Percentiles rank a stretch among this genome's conserved stretches.
Conservation (phyloP, 78 protist genomes). For the Ministeria vibrans region DNA sequence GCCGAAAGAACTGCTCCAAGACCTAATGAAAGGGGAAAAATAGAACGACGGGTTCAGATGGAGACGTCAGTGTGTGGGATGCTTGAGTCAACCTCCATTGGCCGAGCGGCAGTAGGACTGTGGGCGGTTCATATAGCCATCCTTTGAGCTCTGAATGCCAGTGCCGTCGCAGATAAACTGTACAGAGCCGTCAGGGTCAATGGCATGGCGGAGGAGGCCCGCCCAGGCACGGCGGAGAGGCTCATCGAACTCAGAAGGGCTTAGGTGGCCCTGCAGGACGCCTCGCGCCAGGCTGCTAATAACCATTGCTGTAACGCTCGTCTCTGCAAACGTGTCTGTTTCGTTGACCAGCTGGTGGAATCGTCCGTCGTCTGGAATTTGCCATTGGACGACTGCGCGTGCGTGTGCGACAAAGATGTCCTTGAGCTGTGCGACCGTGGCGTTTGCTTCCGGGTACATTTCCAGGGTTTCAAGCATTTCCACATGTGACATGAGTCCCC, state of each 20-base stretch:
- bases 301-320: neutral
- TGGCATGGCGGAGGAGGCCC: too few species aligned
- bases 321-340: neutral
- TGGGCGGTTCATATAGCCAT: too few species aligned
- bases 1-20: too few species aligned
- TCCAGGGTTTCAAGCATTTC: neutral
- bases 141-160: too few species aligned
- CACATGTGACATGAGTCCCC: neutral
- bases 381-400: neutral
- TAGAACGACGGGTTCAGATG: too few species aligned
- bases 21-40: too few species aligned
- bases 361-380: neutral
- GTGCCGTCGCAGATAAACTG: too few species aligned
- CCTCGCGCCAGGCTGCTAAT: neutral
- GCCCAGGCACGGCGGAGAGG: neutral
- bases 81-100: too few species aligned
- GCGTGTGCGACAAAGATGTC: neutral
- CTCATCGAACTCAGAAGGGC: neutral
- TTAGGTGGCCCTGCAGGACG: neutral
- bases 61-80: too few species aligned
- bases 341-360: neutral
- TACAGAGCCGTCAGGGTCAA: too few species aligned
- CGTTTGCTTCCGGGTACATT: neutral
- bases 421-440: neutral
- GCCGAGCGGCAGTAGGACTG: too few species aligned